Evolutionary conservation across 1,284 basidiomycete species (phyloP), one percentile per base, ranked within the genome.

Genomic region (Afroboletus lepidellus): DNA sequence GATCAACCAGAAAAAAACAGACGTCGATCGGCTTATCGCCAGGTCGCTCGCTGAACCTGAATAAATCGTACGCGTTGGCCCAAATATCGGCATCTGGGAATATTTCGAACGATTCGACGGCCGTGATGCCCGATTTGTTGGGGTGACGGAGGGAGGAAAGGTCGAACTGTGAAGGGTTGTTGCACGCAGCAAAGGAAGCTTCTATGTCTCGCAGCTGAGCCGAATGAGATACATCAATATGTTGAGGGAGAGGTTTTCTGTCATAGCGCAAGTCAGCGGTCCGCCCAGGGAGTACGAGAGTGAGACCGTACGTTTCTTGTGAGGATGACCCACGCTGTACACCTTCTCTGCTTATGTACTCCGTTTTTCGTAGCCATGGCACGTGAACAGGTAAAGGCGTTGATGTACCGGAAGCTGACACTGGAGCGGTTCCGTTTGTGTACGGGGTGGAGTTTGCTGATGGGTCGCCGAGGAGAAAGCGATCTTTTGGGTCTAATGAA

Each of bases 1-100:
- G 33, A 29, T 15, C 30, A 37, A 48, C 15, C 25, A 9, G 8
- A 33, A 13, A 3, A 32, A 21, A 23, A 66, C 79, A 50, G 51
- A 85, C 85, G 62, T 91, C 86, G 16, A 80, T 65, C 8, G 79
- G 61, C 36, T 84, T 77, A 48, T 93, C 89, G 12, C 91, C 90
- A 20, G 94, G 94, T 20, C 92, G 77, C 66, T 97, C 94, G 12
- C 87, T 86, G 66, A 94, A 97, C 57, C 87, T 78, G 75, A 96
- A 89, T 54, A 96, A 69, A 62, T 94, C 90, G 67, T 94, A 95
- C 54, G 87, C 84, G 66, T 94, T 95, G 42, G 89, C 81, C 91
- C 92, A 97, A 24, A 92, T 85, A 49, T 91, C 86, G 3, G 81
- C 79, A 64, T 97, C 93, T 0, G 94, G 94, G 24, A 95, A 77